Evolutionary conservation across 2,329 filamentous ascomycete genomes (phyloP).

Genomic region (Fusarium subtropicale): DNA sequence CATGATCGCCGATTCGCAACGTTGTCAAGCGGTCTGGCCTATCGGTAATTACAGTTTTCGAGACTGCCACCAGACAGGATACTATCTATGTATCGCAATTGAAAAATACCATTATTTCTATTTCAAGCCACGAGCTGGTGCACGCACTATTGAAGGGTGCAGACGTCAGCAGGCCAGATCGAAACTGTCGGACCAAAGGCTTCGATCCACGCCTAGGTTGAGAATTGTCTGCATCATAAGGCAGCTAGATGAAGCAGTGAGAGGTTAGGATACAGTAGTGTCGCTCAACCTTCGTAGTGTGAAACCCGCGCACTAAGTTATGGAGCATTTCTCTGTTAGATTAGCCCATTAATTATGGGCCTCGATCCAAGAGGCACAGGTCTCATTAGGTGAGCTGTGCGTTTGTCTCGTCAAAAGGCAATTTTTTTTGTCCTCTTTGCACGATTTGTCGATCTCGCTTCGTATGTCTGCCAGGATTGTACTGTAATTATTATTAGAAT

Average conservation of each 20-base stretch:
- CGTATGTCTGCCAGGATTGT: neutral
- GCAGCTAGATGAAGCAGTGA: neutral
- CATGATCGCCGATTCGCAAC: conserved; percentile 41
- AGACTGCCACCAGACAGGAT: neutral
- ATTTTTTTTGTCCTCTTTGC: neutral
- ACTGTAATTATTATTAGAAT: neutral
- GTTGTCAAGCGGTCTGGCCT: conserved; percentile 37
- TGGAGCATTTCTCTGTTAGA: conserved; percentile 1
- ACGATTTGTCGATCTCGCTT: conserved; percentile 9
- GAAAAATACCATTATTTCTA: conserved; percentile 1
- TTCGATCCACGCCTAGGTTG: conserved; percentile 20
- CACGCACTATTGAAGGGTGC: neutral
- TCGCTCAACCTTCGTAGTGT: conserved; percentile 5
- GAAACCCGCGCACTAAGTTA: neutral
- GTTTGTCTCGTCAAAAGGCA: neutral
- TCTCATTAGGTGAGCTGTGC: neutral
- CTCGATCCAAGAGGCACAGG: neutral
- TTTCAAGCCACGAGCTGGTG: conserved; percentile 5
- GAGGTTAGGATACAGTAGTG: conserved; percentile 1
- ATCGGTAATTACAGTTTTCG: conserved; percentile 9
- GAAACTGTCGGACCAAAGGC: neutral
- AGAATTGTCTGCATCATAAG: conserved; percentile 19
- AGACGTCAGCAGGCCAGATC: neutral
- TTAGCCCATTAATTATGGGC: conserved; percentile 7
- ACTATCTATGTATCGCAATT: neutral